Percentiles rank a stretch among this genome's conserved stretches.
phyloP scores from a whole-genome alignment of 2,329 filamentous ascomycete species.

The Diaporthe sp. region DNA sequence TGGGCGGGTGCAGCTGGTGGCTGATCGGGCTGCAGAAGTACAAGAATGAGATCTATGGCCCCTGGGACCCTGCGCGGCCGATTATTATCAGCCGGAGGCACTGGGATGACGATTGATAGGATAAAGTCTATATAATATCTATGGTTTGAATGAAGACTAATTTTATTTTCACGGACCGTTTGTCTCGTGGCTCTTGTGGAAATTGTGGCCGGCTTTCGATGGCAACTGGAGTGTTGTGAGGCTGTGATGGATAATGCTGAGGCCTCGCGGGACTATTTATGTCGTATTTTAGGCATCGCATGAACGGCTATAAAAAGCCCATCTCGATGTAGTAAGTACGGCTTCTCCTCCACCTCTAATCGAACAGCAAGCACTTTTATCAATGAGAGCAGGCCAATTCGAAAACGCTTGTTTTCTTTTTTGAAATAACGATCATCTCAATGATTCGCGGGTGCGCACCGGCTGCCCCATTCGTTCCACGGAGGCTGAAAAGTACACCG shows the following conservation, averaged over 20 bases:
- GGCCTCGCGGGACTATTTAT: not conserved
- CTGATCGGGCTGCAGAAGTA: constrained; percentile 97
- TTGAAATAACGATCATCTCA: not conserved
- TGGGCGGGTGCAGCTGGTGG: constrained; percentile 98
- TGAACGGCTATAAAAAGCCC: not conserved
- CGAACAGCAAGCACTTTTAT: not conserved
- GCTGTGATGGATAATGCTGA: not conserved
- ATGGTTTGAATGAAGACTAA: constrained; percentile 4
- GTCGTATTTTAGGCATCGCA: not conserved
- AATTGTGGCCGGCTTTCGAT: not conserved
- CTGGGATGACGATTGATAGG: constrained; percentile 73
- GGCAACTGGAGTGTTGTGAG: not conserved
- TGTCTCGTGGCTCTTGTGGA: not conserved
- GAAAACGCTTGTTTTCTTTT: too few relatives aligned
- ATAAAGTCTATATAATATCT: constrained; percentile 51
- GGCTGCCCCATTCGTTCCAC: not conserved
- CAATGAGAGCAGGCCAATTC: not conserved
- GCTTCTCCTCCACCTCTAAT: not conserved
- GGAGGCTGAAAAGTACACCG: not conserved
- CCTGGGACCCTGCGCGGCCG: constrained; percentile 96
- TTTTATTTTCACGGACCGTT: not conserved
- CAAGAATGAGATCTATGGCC: constrained; percentile 98
- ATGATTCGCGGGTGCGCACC: not conserved
- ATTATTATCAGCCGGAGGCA: constrained; percentile 79
- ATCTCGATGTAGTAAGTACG: too few relatives aligned